Evolutionary conservation across 2,329 filamentous ascomycete genomes (phyloP).

Genomic region (Pleomassaria siparia): DNA sequence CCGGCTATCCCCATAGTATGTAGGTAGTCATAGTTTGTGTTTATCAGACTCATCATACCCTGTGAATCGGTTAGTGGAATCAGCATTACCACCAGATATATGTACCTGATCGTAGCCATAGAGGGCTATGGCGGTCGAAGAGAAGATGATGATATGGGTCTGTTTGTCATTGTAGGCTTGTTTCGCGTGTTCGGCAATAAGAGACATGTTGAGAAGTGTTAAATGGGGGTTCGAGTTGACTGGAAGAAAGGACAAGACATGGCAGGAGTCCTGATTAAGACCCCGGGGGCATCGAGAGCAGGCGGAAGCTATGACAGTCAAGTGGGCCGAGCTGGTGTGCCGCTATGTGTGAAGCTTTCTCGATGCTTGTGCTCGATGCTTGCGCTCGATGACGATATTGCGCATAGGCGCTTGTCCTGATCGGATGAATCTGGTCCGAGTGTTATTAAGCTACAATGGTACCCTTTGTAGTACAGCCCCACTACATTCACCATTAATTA

Average conservation of each 20-base stretch:
- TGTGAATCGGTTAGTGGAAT: neutral
- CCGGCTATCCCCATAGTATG: conserved; percentile 57
- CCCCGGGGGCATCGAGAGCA: neutral
- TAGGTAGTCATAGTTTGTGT: conserved; percentile 59
- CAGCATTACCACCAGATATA: neutral
- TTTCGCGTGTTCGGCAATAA: conserved; percentile 18
- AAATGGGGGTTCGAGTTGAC: conserved; percentile 5
- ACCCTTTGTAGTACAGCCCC: too few species aligned
- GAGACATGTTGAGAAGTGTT: conserved; percentile 15
- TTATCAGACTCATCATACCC: conserved; percentile 58
- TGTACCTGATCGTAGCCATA: conserved; percentile 50
- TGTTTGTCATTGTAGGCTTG: conserved; percentile 41
- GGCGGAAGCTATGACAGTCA: conserved; percentile 7
- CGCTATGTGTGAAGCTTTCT: neutral
- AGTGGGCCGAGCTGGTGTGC: conserved; percentile 7
- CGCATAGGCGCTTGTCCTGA: conserved; percentile 4
- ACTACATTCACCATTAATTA: neutral
- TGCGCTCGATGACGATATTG: conserved; percentile 8
- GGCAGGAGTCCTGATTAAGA: conserved; percentile 1
- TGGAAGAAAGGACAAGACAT: conserved; percentile 4
- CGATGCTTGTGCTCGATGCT: neutral
- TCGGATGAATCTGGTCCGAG: neutral
- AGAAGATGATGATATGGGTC: conserved; percentile 55
- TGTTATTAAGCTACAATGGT: neutral
- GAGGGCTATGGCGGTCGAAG: conserved; percentile 56